Evolutionary conservation across 2,329 filamentous ascomycete genomes (phyloP).

Genomic region (Fusarium brachygibbosum): DNA sequence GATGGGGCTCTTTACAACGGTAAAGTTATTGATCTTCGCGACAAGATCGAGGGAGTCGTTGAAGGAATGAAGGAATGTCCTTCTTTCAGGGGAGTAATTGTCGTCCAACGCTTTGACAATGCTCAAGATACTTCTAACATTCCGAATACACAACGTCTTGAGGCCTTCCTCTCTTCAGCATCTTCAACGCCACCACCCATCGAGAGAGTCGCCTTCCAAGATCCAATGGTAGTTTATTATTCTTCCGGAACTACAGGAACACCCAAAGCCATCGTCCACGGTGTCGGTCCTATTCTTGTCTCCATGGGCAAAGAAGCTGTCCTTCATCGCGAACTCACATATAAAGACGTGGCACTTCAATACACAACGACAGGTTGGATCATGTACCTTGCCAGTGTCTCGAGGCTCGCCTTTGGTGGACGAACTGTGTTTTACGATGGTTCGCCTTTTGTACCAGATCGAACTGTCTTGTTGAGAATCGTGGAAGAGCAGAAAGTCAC

Average conservation of each 20-base stretch:
- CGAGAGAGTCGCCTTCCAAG: conserved; percentile 74
- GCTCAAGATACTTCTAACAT: conserved; percentile 71
- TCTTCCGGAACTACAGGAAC: conserved; percentile 85
- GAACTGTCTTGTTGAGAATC: conserved; percentile 72
- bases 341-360: conserved; percentile 63
- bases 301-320: conserved; percentile 69
- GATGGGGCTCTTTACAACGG: conserved; percentile 85
- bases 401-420: conserved; percentile 70
- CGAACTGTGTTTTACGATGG: conserved; percentile 83
- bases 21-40: conserved; percentile 76
- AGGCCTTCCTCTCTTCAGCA: conserved; percentile 59
- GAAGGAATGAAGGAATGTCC: conserved; percentile 71
- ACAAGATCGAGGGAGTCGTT: conserved; percentile 80
- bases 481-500: conserved; percentile 75
- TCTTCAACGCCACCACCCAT: conserved; percentile 62
- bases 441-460: conserved; percentile 80
- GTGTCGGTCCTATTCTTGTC: conserved; percentile 73
- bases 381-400: conserved; percentile 80
- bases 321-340: conserved; percentile 61
- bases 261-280: conserved; percentile 89
- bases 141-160: conserved; percentile 60
- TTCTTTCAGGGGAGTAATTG: conserved; percentile 74
- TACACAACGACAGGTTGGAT: conserved; percentile 85
- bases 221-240: conserved; percentile 84
- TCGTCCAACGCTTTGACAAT: conserved; percentile 74